phyloP scores from a whole-genome alignment of 106 monocot genomes.

The Agapanthus africanus region DNA sequence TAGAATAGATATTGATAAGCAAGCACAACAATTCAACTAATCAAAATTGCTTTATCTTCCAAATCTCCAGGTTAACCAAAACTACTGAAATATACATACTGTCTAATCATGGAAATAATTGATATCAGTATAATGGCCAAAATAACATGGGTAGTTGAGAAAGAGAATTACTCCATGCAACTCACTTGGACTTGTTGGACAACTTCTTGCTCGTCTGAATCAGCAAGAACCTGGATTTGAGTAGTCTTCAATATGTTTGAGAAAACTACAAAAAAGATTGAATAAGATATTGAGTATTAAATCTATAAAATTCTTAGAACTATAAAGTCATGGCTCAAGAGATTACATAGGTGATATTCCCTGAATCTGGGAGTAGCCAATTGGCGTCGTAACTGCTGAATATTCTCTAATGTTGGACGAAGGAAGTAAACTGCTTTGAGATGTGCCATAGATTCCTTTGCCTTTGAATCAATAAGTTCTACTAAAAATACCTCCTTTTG shows the following conservation, averaged over 20 bases:
- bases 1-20: not conserved
- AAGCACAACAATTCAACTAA: not conserved
- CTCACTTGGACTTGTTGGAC: constrained; percentile 95
- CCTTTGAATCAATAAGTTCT: constrained; percentile 69
- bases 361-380: constrained; percentile 82
- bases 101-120: too few species aligned
- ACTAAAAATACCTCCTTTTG: constrained; percentile 98
- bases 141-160: not conserved
- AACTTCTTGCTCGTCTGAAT: constrained; percentile 98
- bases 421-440: constrained; percentile 96
- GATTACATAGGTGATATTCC: constrained; percentile 96
- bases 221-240: constrained; percentile 96
- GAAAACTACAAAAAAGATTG: constrained; percentile 70
- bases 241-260: constrained; percentile 89
- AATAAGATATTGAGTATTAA: not conserved
- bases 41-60: not conserved
- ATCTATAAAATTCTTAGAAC: too few species aligned
- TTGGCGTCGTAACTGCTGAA: constrained; percentile 81
- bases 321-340: too few species aligned
- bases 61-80: not conserved
- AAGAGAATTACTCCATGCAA: constrained; percentile 1
- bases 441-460: constrained; percentile 90
- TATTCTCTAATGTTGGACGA: constrained; percentile 89
- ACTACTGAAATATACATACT: not conserved
- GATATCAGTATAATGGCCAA: not conserved